Evolutionary conservation across 2,329 filamentous ascomycete species (phyloP), one percentile per base, ranked within the genome.

Genomic region (Colletotrichum destructivum): DNA sequence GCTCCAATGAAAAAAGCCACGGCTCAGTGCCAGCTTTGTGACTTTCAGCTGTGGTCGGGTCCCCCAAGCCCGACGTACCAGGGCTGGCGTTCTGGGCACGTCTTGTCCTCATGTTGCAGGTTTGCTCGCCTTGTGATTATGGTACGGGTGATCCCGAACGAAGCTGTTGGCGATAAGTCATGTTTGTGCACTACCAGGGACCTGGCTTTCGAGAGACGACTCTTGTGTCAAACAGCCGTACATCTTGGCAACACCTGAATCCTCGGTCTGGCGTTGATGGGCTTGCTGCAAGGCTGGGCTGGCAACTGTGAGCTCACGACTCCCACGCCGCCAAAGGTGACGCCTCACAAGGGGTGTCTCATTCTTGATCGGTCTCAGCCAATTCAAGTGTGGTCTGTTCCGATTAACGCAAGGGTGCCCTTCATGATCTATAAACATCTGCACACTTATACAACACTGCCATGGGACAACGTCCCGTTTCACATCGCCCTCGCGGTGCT

Each of bases 391-490:
- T 71, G 57, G 44, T 44, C 42, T 49, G 44, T 49, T 51, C 44
- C 57, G 63, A 71, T 69, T 59, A 69, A 71, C 46, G 35, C 69
- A 71, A 63, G 69, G 64, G 52, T 67, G 54, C 65, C 31, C 1
- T 35, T 35, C 31, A 35, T 35, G 31, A 35, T 35, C 59, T 67
- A 63, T 55, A 44, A 68, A 60, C 56, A 66, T 26, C 42, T 49
- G 56, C 21, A 56, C 46, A 21, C 35, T 63, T 42, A 57, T 54
- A 47, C 46, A 23, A 69, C 57, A 21, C 46, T 69, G 49, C 63
- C 68, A 67, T 71, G 65, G 44, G 44, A 60, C 42, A 63, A 59
- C 51, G 40, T 68, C 59, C 52, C 59, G 59, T 62, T 59, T 21
- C 52, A 71, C 59, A 23, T 42, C 63, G 51, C 57, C 47, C 42